Percentiles rank a stretch among this genome's conserved stretches.
Evolutionary conservation across 1,139 yeast genomes (phyloP).

Genomic region (Scheffersomyces illinoinensis): DNA sequence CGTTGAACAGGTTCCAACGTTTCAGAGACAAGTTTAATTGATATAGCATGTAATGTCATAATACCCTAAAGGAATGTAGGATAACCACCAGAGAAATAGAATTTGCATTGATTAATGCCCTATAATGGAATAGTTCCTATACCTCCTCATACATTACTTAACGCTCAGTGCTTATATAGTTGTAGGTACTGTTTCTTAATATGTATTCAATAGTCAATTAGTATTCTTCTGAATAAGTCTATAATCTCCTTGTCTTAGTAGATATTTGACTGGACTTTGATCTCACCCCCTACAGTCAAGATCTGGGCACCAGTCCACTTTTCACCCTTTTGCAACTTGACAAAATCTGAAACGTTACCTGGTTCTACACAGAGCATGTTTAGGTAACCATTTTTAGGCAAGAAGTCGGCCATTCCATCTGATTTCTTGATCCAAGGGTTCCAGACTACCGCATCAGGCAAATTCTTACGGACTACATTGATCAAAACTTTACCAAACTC

Average conservation of each 20-base stretch:
- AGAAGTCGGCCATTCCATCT: slow-evolving; percentile 79
- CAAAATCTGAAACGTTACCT: slow-evolving; percentile 76
- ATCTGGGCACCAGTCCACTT: slow-evolving; percentile 61
- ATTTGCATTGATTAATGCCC: neutral
- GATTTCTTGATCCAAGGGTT: slow-evolving; percentile 92
- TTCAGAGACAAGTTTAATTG: slow-evolving; percentile 31
- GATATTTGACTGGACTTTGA: slow-evolving; percentile 45
- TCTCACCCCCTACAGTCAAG: slow-evolving; percentile 42
- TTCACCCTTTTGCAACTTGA: slow-evolving; percentile 61
- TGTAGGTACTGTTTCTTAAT: neutral
- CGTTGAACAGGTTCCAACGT: slow-evolving; percentile 28
- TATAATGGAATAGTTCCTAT: neutral
- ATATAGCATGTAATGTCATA: neutral
- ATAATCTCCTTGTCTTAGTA: slow-evolving; percentile 16
- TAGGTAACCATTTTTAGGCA: slow-evolving; percentile 79
- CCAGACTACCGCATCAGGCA: slow-evolving; percentile 95
- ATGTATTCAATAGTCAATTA: neutral
- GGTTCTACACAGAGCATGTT: slow-evolving; percentile 94
- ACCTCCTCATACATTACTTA: neutral
- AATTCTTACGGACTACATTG: slow-evolving; percentile 61
- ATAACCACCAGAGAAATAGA: neutral
- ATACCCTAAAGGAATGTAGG: neutral
- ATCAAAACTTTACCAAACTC: slow-evolving; percentile 70
- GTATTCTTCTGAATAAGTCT: neutral
- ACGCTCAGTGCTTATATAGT: neutral